Evolutionary conservation across 2,329 filamentous ascomycete genomes (phyloP).

Genomic region (Claviceps fusiformis): DNA sequence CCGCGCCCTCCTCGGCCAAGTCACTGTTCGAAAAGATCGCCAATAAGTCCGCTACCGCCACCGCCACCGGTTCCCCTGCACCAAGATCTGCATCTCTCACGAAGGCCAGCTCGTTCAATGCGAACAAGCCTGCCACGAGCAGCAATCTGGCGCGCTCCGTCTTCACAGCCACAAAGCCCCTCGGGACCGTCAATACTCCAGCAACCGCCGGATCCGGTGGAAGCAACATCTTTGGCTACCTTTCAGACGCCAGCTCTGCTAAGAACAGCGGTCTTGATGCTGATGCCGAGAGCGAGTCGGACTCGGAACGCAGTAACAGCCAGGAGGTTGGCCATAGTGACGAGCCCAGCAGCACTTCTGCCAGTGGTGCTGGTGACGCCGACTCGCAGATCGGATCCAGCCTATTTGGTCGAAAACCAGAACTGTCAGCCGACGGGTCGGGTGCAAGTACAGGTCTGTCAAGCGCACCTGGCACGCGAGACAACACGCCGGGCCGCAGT

Average conservation of each 20-base stretch:
- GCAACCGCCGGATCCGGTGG: slow-evolving; percentile 16
- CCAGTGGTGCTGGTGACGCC: slow-evolving; percentile 27
- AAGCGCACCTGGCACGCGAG: slow-evolving; percentile 25
- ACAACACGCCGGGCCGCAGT: slow-evolving; percentile 33
- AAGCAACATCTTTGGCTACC: slow-evolving; percentile 45
- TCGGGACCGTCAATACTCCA: slow-evolving; percentile 10
- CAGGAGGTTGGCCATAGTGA: slow-evolving; percentile 30
- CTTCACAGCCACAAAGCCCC: slow-evolving; percentile 26
- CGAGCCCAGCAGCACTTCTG: slow-evolving; percentile 25
- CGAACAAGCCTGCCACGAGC: slow-evolving; percentile 20
- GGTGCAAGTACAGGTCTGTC: slow-evolving; percentile 6
- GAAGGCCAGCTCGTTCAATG: slow-evolving; percentile 20
- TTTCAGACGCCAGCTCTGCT: slow-evolving; percentile 41
- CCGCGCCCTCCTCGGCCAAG: slow-evolving; percentile 32
- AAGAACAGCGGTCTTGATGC: slow-evolving; percentile 39
- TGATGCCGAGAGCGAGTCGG: slow-evolving; percentile 32
- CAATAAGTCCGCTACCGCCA: slow-evolving; percentile 28
- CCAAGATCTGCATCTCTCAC: slow-evolving; percentile 14
- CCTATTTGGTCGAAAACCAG: slow-evolving; percentile 19
- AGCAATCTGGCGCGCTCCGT: slow-evolving; percentile 29
- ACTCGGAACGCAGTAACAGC: slow-evolving; percentile 28
- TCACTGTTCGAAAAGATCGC: slow-evolving; percentile 44
- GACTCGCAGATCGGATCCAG: slow-evolving; percentile 18
- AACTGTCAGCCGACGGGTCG: slow-evolving; percentile 11
- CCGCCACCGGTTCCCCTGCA: slow-evolving; percentile 1